A percentile compares a stretch with the other conserved stretches of the same genome.
Conservation (phyloP, 179 eudicot genomes). For the Silene noctiflora region DNA sequence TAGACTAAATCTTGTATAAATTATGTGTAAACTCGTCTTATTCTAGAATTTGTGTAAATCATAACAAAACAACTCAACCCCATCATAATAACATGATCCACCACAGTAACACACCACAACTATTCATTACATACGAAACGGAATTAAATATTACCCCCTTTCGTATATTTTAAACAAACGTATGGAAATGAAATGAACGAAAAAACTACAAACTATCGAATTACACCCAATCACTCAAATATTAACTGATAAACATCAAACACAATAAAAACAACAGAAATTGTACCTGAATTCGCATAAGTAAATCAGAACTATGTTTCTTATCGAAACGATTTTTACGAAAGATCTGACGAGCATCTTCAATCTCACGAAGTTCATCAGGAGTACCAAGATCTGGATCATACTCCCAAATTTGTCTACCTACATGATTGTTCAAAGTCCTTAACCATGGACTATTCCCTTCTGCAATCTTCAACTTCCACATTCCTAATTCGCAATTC, state of each 20-base stretch:
- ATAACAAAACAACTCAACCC: neutral
- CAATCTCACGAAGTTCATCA: constrained; percentile 33
- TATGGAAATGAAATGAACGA: too few species aligned
- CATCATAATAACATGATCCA: neutral
- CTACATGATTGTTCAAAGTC: constrained; percentile 62
- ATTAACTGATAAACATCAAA: neutral
- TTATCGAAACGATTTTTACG: constrained; percentile 35
- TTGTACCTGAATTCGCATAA: constrained; percentile 46
- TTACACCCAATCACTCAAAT: neutral
- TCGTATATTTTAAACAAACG: too few species aligned
- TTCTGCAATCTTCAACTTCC: constrained; percentile 52
- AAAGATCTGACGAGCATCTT: constrained; percentile 40
- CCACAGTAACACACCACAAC: neutral
- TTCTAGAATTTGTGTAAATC: too few species aligned
- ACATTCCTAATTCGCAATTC: constrained; percentile 24
- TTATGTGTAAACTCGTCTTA: too few species aligned
- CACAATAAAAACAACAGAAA: neutral
- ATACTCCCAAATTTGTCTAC: constrained; percentile 87
- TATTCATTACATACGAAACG: neutral
- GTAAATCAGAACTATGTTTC: constrained; percentile 47
- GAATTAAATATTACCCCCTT: neutral
- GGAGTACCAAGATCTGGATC: constrained; percentile 44
- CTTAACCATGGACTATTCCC: constrained; percentile 80
- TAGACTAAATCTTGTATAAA: too few species aligned
- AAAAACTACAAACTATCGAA: too few species aligned